Evolutionary conservation across 2,329 filamentous ascomycete species (phyloP).

Genomic region (Neoascochyta sp.): DNA sequence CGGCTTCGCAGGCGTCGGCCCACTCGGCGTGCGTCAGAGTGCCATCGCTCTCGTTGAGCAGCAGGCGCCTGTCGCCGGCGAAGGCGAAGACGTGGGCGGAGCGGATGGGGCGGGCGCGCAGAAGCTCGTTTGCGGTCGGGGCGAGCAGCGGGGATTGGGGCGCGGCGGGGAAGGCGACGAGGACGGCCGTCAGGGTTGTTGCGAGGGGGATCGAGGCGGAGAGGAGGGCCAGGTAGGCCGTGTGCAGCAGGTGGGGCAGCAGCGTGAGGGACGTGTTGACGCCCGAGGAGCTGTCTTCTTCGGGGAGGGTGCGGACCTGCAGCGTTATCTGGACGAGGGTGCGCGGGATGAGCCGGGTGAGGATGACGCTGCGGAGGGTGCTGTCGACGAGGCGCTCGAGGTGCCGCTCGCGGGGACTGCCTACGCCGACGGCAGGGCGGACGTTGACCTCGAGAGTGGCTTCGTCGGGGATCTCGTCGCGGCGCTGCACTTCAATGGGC

Average conservation of each 20-base stretch:
- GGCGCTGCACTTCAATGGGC: constrained; percentile 81
- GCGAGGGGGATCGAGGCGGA: constrained; percentile 79
- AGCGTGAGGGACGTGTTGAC: constrained; percentile 66
- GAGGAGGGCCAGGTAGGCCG: constrained; percentile 76
- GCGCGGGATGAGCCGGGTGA: constrained; percentile 71
- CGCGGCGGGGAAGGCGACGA: constrained; percentile 72
- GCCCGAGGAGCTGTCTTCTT: constrained; percentile 63
- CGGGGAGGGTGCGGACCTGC: constrained; percentile 68
- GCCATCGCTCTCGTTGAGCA: constrained; percentile 80
- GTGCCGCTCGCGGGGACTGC: constrained; percentile 67
- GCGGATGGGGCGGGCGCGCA: constrained; percentile 67
- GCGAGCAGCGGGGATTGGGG: constrained; percentile 44
- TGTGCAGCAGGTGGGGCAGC: constrained; percentile 78
- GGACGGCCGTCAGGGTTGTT: constrained; percentile 72
- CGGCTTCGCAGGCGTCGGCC: constrained; percentile 65
- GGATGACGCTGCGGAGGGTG: constrained; percentile 69
- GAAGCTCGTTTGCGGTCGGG: constrained; percentile 61
- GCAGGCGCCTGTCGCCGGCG: constrained; percentile 60
- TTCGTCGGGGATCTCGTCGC: constrained; percentile 89
- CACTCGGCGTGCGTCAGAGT: constrained; percentile 71
- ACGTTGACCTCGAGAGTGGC: constrained; percentile 86
- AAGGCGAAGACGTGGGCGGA: constrained; percentile 84
- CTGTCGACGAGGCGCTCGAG: constrained; percentile 73
- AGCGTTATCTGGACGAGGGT: constrained; percentile 76
- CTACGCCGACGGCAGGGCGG: constrained; percentile 78